phyloP scores from a whole-genome alignment of 2,329 filamentous ascomycete species.

The Colletotrichum lentis region DNA sequence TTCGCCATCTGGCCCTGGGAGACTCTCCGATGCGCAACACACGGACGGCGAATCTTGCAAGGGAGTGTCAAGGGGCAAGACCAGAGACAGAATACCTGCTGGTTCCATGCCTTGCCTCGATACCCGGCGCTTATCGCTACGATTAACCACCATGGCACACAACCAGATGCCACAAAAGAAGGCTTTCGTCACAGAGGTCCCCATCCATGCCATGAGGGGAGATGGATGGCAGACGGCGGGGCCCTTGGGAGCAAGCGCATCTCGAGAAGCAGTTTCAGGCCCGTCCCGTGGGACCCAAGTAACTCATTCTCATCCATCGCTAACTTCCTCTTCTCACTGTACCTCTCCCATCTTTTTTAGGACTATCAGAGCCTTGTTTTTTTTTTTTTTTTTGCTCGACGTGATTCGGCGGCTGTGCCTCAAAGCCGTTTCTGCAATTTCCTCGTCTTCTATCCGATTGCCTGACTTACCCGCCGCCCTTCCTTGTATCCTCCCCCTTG shows the following conservation, averaged over 20 bases:
- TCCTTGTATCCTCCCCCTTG: conserved; percentile 19
- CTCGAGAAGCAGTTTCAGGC: conserved; percentile 35
- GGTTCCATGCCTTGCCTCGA: conserved; percentile 11
- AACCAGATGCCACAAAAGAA: conserved; percentile 16
- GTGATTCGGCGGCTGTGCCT: conserved; percentile 10
- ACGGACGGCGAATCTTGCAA: conserved; percentile 27
- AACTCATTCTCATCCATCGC: conserved; percentile 15
- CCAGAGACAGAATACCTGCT: conserved; percentile 12
- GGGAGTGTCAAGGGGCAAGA: conserved; percentile 28
- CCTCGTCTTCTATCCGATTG: conserved; percentile 23
- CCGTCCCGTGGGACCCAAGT: conserved; percentile 20
- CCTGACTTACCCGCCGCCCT: conserved; percentile 9
- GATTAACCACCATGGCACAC: conserved; percentile 23
- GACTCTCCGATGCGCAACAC: conserved; percentile 25
- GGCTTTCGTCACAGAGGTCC: conserved; percentile 7
- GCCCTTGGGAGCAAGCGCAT: conserved; percentile 29
- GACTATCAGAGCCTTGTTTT: not conserved
- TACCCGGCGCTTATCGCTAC: conserved; percentile 32
- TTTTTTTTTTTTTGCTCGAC: conserved; percentile 8
- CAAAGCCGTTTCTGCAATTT: conserved; percentile 21
- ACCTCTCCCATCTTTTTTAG: conserved; percentile 17
- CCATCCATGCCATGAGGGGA: too few species aligned
- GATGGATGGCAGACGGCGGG: not conserved
- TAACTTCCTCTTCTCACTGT: not conserved
- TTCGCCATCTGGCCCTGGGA: conserved; percentile 23